Base-by-base conservation (phyloP, 1,284 basidiomycete species). In the Ceratobasidium theobromae region DNA sequence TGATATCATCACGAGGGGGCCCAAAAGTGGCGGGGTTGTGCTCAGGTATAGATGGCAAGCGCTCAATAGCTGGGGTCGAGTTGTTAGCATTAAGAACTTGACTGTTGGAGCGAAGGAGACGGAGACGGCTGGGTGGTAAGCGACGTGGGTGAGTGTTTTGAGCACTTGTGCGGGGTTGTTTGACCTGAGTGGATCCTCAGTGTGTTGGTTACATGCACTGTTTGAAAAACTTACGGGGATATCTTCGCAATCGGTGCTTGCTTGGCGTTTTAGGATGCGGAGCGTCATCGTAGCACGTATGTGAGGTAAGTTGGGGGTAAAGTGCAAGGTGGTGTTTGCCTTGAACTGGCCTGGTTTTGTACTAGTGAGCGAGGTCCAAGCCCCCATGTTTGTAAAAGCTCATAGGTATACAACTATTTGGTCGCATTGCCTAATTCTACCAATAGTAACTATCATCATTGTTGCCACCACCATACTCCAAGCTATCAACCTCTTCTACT, bases 91-190 rank as follows among this genome's bases (percentile, higher is more conserved):
- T 43, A 18, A 58, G 43, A 3, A 32, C 16, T 32, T 45, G 40
- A 30, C 41, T 21, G 43, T 58, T 41, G 2, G 53, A 58, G 43
- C 55, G 55, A 46, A 40, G 55, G 27, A 58, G 55, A n/a, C n/a
- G n/a, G n/a, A n/a, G n/a, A n/a, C n/a, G n/a, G n/a, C n/a, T n/a
- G 5, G 43, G 28, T 18, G 55, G 43, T 11, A 58, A 43, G 9
- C 55, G 55, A 21, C 55, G 55, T 3, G 21, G 28, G 30, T 58
- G 55, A 9, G 55, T 48, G 25, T 46, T 58, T 25, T 48, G 28
- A 0, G 48, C 21, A 16, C 18, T 48, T 9, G 32, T 9, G 1
- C 55, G 55, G n/a, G 55, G 11, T 28, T 48, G 55, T n/a, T 58
- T 58, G n/a, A 23, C 43, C 55, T 55, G 21, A n/a, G 40, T 11